These are phyloP conservation scores for Colletotrichum musae DNA, from an alignment of 2,329 filamentous ascomycete species.

Conservation along the genomic window DNA sequence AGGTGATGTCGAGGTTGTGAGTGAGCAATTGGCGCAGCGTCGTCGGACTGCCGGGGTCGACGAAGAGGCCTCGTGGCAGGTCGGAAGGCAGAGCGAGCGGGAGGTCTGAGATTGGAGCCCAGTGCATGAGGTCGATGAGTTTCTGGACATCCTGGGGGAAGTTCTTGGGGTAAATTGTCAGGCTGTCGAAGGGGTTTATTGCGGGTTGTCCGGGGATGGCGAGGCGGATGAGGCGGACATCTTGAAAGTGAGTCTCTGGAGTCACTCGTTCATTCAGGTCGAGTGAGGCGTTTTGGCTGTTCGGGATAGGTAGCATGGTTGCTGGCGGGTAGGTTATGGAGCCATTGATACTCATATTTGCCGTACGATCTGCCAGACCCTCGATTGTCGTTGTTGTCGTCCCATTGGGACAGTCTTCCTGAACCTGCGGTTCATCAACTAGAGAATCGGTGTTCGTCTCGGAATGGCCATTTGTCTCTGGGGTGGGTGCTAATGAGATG, in stretches of 20 bases:
- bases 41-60: slow-evolving; percentile 52
- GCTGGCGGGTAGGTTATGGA: slow-evolving; percentile 32
- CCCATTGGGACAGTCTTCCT: background rate
- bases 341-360: slow-evolving; percentile 12
- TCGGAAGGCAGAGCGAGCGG: slow-evolving; percentile 59
- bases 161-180: slow-evolving; percentile 90
- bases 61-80: slow-evolving; percentile 51
- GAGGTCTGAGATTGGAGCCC: slow-evolving; percentile 80
- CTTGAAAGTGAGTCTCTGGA: slow-evolving; percentile 86
- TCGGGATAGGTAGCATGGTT: slow-evolving; percentile 69
- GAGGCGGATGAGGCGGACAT: slow-evolving; percentile 79
- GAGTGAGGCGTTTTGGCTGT: slow-evolving; percentile 71
- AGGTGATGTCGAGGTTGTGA: slow-evolving; percentile 89
- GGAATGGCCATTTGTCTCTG: slow-evolving; percentile 41
- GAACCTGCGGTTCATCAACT: background rate
- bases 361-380: slow-evolving; percentile 4
- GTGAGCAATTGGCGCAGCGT: slow-evolving; percentile 84
- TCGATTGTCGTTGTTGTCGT: slow-evolving; percentile 7
- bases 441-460: background rate
- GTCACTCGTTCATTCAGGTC: slow-evolving; percentile 81
- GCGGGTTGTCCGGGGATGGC: slow-evolving; percentile 43
- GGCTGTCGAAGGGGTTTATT: slow-evolving; percentile 80
- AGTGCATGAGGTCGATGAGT: slow-evolving; percentile 84
- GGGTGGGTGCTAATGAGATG: slow-evolving; percentile 56
- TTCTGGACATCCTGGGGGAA: slow-evolving; percentile 84